Evolutionary conservation across 2,329 filamentous ascomycete genomes (phyloP), one percentile per base, ranked within the genome.

Genomic region (Aspergillus ustus): DNA sequence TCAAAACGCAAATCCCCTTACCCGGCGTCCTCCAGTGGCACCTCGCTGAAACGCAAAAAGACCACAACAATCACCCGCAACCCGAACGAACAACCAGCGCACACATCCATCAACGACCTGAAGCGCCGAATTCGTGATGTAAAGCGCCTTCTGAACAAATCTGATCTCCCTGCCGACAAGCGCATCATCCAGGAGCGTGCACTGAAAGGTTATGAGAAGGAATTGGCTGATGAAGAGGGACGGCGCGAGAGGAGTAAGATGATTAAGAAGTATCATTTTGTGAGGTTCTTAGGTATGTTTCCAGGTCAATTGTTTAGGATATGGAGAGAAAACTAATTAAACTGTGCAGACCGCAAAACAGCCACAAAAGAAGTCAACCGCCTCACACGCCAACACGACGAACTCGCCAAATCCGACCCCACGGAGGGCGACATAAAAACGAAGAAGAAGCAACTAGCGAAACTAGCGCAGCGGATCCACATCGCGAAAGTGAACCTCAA

Each of bases 251-350:
- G 81, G 66, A 80, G 79, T 52, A 82, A 84, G 62, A 83, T 87
- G 77, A 87, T 89, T 62, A 80, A 80, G 61, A 84, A 82, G 70
- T 89, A 88, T 70, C 87, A 89, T 70, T 88, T 87, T 75, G 82
- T 89, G n/a, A 77, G 87, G n/a, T 89, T 89, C 70, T 82, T 89
- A 63, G 87, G 78, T 80, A 70, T 44, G 71, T 28, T 2, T 20
- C 22, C 19, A 20, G 17, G 6, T 34, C 22, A n/a, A 55, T 34
- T 46, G 53, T 62, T 69, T 40, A 40, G 34, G 15, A 4, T 40
- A 40, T 15, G 13, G 34, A 15, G 34, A 5, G 34, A 62, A 20
- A 28, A 11, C 34, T 50, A 44, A 13, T 50, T 3, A 19, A 40
- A 6, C 20, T 19, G 52, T 15, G 29, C 51, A 80, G 78, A 80